These are phyloP conservation scores for Chalciporus sphaerocephalus DNA, from an alignment of 768 basidiomycete species.

Conservation along the genomic window DNA sequence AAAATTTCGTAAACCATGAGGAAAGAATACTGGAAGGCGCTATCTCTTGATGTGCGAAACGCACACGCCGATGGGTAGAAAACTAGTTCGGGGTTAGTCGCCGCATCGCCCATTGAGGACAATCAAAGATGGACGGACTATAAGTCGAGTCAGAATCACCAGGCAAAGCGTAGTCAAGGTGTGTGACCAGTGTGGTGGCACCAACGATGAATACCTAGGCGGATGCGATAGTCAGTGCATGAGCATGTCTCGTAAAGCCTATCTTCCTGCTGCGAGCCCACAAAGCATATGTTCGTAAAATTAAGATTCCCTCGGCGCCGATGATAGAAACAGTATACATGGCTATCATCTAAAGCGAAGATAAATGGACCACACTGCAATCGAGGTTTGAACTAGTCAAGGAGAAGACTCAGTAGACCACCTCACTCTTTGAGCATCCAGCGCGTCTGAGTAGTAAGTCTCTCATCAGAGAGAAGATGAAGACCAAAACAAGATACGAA, in stretches of 20 bases:
- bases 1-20: slow-evolving; percentile 22
- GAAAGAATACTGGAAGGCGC: slow-evolving; percentile 11
- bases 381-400: background rate
- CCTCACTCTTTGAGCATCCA: slow-evolving; percentile 6
- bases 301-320: slow-evolving; percentile 18
- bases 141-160: slow-evolving; percentile 16
- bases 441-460: slow-evolving; percentile 3
- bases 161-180: slow-evolving; percentile 11
- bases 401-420: background rate
- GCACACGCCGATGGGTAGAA: slow-evolving; percentile 18
- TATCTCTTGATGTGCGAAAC: slow-evolving; percentile 15
- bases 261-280: slow-evolving; percentile 17
- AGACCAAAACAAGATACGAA: background rate
- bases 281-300: slow-evolving; percentile 26
- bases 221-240: background rate
- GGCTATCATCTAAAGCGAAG: slow-evolving; percentile 17
- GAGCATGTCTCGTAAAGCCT: background rate
- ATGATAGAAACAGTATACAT: slow-evolving; percentile 15
- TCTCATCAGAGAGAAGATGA: background rate
- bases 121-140: slow-evolving; percentile 14
- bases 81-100: slow-evolving; percentile 5
- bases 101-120: background rate
- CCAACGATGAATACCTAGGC: slow-evolving; percentile 15
- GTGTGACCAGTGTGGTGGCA: slow-evolving; percentile 8
- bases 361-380: slow-evolving; percentile 19